These are phyloP conservation scores for Tolypocladium endophyticum DNA, from an alignment of 2,329 filamentous ascomycete species.

Conservation along the genomic window DNA sequence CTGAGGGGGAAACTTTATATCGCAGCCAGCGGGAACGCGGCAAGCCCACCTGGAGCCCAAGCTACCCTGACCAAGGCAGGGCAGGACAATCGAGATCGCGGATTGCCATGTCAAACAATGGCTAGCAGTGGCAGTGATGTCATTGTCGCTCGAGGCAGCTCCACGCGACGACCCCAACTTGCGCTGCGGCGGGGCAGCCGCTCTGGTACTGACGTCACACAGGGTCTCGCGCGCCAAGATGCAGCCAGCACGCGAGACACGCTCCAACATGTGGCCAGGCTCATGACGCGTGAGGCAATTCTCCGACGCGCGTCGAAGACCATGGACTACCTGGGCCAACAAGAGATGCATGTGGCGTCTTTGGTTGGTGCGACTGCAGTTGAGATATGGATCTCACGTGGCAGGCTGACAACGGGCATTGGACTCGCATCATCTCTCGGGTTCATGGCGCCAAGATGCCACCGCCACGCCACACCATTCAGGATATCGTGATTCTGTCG, in stretches of 20 bases:
- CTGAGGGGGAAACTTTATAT: not conserved
- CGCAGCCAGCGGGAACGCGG: not conserved
- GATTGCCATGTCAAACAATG: not conserved
- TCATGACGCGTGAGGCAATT: not conserved
- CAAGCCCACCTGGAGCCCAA: not conserved
- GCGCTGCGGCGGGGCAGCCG: not conserved
- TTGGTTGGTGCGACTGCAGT: not conserved
- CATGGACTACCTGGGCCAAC: too few relatives aligned
- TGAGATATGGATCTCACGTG: not conserved
- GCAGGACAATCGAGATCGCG: not conserved
- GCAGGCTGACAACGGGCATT: not conserved
- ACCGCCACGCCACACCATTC: not conserved
- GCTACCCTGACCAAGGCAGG: not conserved
- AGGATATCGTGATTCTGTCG: too few relatives aligned
- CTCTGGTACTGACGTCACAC: not conserved
- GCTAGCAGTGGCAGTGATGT: not conserved
- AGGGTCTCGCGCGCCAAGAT: not conserved
- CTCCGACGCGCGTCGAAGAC: not conserved
- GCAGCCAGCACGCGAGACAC: not conserved
- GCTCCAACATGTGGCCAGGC: not conserved
- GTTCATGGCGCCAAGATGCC: not conserved
- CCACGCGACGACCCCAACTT: not conserved
- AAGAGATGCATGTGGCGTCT: not conserved
- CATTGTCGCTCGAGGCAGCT: not conserved
- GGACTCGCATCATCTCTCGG: not conserved